Percentiles rank a stretch among this genome's conserved stretches.
These are phyloP conservation scores for Drechslera avenae DNA, from an alignment of 2,329 filamentous ascomycete species.

Conservation along the genomic window DNA sequence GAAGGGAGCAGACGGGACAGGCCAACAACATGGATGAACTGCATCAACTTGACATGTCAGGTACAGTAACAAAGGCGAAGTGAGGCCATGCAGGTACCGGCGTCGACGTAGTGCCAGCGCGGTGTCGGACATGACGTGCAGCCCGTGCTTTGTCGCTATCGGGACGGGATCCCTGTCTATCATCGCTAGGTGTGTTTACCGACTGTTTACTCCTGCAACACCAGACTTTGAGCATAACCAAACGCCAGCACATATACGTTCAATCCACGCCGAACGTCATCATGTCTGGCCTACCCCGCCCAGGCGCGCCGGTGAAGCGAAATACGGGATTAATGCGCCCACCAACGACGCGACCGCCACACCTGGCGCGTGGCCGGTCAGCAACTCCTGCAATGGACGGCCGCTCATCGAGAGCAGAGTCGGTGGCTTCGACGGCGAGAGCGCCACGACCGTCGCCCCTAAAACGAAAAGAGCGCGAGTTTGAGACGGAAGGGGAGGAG, in stretches of 20 bases:
- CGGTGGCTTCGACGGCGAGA: constrained; percentile 62
- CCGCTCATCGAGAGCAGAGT: constrained; percentile 72
- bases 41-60: too few species aligned
- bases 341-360: constrained; percentile 58
- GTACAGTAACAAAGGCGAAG: neutral
- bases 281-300: constrained; percentile 63
- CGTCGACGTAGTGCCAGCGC: constrained; percentile 17
- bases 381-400: constrained; percentile 54
- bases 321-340: constrained; percentile 58
- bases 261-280: constrained; percentile 20
- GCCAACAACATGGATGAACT: neutral
- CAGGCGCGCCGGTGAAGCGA: constrained; percentile 57
- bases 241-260: constrained; percentile 24
- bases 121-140: constrained; percentile 1
- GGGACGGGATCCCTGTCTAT: constrained; percentile 7
- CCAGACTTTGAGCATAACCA: constrained; percentile 11
- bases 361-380: constrained; percentile 58
- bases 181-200: constrained; percentile 22
- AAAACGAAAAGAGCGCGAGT: constrained; percentile 89
- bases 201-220: constrained; percentile 29
- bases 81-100: constrained; percentile 5
- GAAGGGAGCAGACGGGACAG: too few species aligned
- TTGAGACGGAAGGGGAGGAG: constrained; percentile 75
- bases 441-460: constrained; percentile 54
- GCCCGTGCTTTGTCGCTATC: constrained; percentile 3